Conservation (phyloP, 495 filamentous ascomycete genomes). For the Penicillium salamii region DNA sequence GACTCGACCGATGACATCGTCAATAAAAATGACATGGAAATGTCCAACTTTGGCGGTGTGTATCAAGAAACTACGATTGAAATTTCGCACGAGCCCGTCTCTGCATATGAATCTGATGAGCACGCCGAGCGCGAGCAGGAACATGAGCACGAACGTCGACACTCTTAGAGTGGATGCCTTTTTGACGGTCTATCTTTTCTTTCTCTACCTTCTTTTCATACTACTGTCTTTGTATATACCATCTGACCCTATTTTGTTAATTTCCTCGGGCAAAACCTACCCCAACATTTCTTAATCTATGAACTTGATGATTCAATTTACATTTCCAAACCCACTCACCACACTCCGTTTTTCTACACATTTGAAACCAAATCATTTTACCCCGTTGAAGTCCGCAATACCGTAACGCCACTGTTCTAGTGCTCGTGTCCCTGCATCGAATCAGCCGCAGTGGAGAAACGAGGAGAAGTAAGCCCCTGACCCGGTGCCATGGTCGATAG, state of each 20-base stretch:
- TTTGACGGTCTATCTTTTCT: neutral
- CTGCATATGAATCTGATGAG: constrained; percentile 12
- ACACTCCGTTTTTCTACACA: neutral
- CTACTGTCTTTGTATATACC: neutral
- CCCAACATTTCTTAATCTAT: neutral
- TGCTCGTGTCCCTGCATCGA: neutral
- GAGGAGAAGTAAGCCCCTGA: neutral
- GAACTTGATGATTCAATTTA: neutral
- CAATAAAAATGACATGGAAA: constrained; percentile 32
- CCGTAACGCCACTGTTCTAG: neutral
- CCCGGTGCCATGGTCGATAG: neutral
- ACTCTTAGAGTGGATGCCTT: neutral
- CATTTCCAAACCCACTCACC: neutral
- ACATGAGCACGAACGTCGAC: neutral
- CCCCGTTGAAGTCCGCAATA: neutral
- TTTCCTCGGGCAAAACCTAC: neutral
- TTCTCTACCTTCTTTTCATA: neutral
- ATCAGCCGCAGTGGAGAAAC: neutral
- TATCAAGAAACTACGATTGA: constrained; percentile 44
- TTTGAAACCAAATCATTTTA: too few relatives aligned
- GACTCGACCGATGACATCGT: constrained; percentile 40
- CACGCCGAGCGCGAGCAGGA: neutral
- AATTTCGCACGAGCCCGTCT: constrained; percentile 36
- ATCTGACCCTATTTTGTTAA: neutral
- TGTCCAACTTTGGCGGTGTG: constrained; percentile 32